Base-by-base conservation (phyloP, 495 filamentous ascomycete species). In the Antarctomyces pellizariae region DNA sequence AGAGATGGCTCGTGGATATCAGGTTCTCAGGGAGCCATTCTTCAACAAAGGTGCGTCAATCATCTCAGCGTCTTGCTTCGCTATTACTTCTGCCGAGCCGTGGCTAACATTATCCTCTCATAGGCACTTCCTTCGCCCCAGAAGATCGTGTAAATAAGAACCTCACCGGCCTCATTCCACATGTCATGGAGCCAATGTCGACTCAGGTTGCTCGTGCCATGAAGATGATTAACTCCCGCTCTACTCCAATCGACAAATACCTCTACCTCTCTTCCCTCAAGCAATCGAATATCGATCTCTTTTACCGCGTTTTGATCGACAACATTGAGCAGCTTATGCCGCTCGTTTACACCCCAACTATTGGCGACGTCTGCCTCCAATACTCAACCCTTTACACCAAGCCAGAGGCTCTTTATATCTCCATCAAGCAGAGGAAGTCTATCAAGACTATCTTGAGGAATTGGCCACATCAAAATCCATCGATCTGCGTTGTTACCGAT, bases 401-500 rank as follows among this genome's bases (percentile, higher is more conserved):
- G 33, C 82, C 86, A 8, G 86, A 97, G 57, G 86, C 74, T 13
- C 59, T 92, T 45, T 92, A 92, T 56, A 70, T 92, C 31, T 90
- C 80, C 26, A 89, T 73, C 55, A 69, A 77, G 49, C 82, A 92
- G 54, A 64, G 71, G 10, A 78, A 77, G 32, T 76, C 82, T 30
- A 69, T 92, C 32, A 59, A 62, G 27, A 67, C 73, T 5, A 77
- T 92, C 36, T 68, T 92, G 34, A 55, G 68, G 46, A 90, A 92
- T 46, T 92, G 82, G 82, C 80, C 78, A 13, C 69, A 82, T 43
- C 54, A 55, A 12, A 66, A 80, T 32, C 80, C 86, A 12, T 82
- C 92, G 48, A 97, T 97, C 45, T 84, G 80, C 42, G 82, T 89
- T 43, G 77, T 97, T 35, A 97, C 86, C 23, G 86, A 97, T 53